phyloP scores from a whole-genome alignment of 176 grass and related monocot genomes.

The Melocanna baccifera region DNA sequence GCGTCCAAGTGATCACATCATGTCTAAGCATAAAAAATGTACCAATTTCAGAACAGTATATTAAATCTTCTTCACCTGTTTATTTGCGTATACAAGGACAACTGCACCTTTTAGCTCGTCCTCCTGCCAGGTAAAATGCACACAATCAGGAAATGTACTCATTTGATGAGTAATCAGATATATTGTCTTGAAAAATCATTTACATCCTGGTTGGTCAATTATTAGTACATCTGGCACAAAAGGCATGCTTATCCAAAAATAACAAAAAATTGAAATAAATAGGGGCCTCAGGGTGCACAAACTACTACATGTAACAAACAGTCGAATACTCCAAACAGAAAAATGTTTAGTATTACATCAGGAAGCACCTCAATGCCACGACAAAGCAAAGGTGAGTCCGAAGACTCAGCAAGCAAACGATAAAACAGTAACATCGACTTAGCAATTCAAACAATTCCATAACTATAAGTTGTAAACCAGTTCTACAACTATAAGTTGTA shows the following conservation, averaged over 20 bases:
- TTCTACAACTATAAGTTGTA: too few relatives aligned
- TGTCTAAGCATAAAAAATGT: background rate
- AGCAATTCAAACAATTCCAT: too few relatives aligned
- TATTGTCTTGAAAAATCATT: background rate
- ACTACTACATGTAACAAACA: background rate
- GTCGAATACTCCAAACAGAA: background rate
- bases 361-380: background rate
- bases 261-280: background rate
- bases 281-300: background rate
- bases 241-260: background rate
- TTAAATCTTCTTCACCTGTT: constrained; percentile 65
- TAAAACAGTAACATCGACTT: too few relatives aligned
- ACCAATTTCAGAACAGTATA: constrained; percentile 2
- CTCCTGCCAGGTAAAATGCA: constrained; percentile 62
- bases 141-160: constrained; percentile 16
- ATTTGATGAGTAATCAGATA: background rate
- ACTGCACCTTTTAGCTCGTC: constrained; percentile 97
- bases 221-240: background rate
- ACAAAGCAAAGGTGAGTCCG: too few relatives aligned
- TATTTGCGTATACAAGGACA: constrained; percentile 93
- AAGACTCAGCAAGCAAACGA: too few relatives aligned
- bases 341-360: background rate
- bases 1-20: background rate
- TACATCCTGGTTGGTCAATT: background rate
- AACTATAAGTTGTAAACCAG: too few relatives aligned